phyloP scores from a whole-genome alignment of 495 filamentous ascomycete species.

The Xylaria grammica region DNA sequence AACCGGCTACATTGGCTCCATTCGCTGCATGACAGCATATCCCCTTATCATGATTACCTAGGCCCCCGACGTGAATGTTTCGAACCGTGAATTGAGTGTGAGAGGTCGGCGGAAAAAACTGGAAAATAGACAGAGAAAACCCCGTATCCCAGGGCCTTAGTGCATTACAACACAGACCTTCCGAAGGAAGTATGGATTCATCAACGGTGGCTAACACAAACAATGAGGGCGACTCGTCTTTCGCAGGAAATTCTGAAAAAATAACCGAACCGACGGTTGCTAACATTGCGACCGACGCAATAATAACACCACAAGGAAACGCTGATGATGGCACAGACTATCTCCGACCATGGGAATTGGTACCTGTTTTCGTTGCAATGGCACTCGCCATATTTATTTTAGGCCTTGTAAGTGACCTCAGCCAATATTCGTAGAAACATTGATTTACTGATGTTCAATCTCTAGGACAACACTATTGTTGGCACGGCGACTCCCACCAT shows the following conservation, averaged over 20 bases:
- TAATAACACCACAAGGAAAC: background rate
- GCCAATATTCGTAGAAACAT: background rate
- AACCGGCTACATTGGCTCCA: no score
- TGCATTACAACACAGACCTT: no score
- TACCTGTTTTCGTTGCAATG: constrained; percentile 7
- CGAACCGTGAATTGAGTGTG: no score
- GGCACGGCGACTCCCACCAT: constrained; percentile 37
- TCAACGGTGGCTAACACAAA: background rate
- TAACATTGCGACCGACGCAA: background rate
- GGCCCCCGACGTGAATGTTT: no score
- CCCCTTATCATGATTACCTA: no score
- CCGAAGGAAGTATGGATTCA: no score
- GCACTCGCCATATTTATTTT: constrained; percentile 8
- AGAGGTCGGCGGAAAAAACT: no score
- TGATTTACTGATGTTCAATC: background rate
- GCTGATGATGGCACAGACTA: background rate
- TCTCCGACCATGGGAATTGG: background rate
- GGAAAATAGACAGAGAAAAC: no score
- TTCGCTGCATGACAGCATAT: no score
- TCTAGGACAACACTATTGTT: constrained; percentile 12
- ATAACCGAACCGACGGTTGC: background rate
- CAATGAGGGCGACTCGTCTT: background rate
- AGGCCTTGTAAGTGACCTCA: background rate
- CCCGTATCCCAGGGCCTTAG: no score
- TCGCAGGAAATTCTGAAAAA: background rate